Percentiles rank a stretch among this genome's conserved stretches.
These are phyloP conservation scores for Epichloe brachyelytri DNA, from an alignment of 2,329 filamentous ascomycete genomes.

Conservation along the genomic window DNA sequence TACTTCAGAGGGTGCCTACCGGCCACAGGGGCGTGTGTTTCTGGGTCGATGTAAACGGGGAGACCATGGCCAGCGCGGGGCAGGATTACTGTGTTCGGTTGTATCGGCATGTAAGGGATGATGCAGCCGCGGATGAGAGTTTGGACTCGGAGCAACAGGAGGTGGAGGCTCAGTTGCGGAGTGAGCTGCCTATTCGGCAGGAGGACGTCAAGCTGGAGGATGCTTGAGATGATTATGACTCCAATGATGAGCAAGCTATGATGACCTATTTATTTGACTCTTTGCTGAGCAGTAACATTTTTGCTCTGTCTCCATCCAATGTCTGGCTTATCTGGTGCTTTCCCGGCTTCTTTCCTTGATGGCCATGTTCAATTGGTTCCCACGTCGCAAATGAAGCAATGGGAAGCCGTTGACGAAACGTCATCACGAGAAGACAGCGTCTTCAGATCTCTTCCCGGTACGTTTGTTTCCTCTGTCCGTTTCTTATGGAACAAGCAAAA, in stretches of 20 bases:
- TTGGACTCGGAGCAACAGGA: background rate
- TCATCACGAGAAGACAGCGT: background rate
- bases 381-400: background rate
- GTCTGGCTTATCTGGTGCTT: background rate
- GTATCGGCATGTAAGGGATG: constrained; percentile 24
- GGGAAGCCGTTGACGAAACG: background rate
- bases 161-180: constrained; percentile 1
- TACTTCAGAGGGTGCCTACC: constrained; percentile 51
- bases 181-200: constrained; percentile 3
- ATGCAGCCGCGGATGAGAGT: background rate
- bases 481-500: too few species aligned
- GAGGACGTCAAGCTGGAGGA: constrained; percentile 6
- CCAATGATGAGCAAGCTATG: constrained; percentile 1
- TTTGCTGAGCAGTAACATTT: background rate
- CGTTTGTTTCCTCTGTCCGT: background rate
- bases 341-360: background rate
- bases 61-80: constrained; percentile 44
- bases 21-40: constrained; percentile 46
- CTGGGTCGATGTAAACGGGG: constrained; percentile 48
- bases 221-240: background rate
- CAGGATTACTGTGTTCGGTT: constrained; percentile 41
- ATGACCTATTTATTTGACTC: background rate
- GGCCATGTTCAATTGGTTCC: background rate
- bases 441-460: background rate
- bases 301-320: background rate